Conservation (phyloP, 2,329 filamentous ascomycete genomes). For the Monosporascus ibericus region DNA sequence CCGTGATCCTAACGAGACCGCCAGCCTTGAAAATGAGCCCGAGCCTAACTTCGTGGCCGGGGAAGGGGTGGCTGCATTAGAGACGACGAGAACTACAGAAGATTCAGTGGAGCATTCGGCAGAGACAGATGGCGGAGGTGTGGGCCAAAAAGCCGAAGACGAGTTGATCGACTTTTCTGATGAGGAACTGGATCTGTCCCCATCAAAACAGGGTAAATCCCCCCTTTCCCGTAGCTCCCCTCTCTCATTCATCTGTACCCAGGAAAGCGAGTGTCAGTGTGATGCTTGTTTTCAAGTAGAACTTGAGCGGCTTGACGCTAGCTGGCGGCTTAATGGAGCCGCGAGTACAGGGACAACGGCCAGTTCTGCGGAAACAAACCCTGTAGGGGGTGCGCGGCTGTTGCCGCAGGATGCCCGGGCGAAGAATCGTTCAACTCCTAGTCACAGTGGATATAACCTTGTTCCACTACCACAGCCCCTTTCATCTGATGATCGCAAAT, state of each 20-base stretch:
- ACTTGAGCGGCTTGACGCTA: slow-evolving; percentile 6
- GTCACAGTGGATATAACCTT: not conserved
- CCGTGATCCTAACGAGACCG: slow-evolving; percentile 1
- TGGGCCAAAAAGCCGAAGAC: slow-evolving; percentile 6
- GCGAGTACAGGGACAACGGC: not conserved
- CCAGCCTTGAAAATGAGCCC: slow-evolving; percentile 18
- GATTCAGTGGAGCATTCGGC: slow-evolving; percentile 1
- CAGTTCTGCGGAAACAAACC: not conserved
- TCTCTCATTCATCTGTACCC: slow-evolving; percentile 1
- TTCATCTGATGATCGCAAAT: slow-evolving; percentile 1
- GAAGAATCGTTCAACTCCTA: not conserved
- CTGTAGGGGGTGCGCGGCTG: not conserved
- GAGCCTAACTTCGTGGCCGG: not conserved
- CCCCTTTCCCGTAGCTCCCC: slow-evolving; percentile 5
- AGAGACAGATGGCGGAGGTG: slow-evolving; percentile 1
- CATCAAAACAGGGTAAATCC: slow-evolving; percentile 21
- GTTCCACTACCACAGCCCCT: not conserved
- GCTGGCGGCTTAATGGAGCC: slow-evolving; percentile 2
- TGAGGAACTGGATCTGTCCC: slow-evolving; percentile 18
- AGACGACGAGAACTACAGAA: slow-evolving; percentile 10
- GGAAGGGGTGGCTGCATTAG: slow-evolving; percentile 1
- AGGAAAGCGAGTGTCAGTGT: slow-evolving; percentile 9
- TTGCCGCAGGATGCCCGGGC: not conserved
- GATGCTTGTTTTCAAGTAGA: slow-evolving; percentile 11
- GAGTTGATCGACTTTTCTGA: slow-evolving; percentile 14